Evolutionary conservation across 2,329 filamentous ascomycete genomes (phyloP).

Genomic region (Akanthomyces uredinophilus): DNA sequence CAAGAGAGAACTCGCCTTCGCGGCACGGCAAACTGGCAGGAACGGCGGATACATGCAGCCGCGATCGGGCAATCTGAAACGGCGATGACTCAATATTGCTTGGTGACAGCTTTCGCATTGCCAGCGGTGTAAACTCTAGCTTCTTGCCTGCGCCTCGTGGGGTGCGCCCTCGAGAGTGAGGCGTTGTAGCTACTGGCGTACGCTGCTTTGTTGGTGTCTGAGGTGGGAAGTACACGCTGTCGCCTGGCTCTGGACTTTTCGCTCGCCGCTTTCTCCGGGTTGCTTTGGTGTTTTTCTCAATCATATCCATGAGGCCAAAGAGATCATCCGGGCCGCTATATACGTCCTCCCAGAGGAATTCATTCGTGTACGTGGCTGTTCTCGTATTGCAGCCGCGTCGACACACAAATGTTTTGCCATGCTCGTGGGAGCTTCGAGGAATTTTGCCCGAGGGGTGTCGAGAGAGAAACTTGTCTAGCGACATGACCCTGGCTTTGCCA

Average conservation of each 20-base stretch:
- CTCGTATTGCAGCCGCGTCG: conserved; percentile 83
- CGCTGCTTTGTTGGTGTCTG: conserved; percentile 34
- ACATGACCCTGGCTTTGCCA: conserved; percentile 78
- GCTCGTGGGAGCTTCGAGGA: conserved; percentile 65
- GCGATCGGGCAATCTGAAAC: conserved; percentile 83
- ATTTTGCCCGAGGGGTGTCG: conserved; percentile 71
- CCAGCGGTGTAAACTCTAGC: conserved; percentile 92
- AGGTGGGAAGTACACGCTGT: conserved; percentile 29
- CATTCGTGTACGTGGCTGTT: conserved; percentile 85
- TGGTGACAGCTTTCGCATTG: conserved; percentile 76
- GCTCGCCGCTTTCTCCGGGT: conserved; percentile 38
- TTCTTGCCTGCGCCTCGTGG: conserved; percentile 51
- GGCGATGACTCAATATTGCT: conserved; percentile 73
- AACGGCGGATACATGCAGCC: conserved; percentile 89
- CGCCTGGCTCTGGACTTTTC: conserved; percentile 28
- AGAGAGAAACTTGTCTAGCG: conserved; percentile 59
- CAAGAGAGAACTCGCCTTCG: conserved; percentile 83
- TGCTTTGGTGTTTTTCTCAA: conserved; percentile 68
- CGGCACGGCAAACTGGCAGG: conserved; percentile 85
- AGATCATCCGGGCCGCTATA: conserved; percentile 64
- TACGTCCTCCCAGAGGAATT: conserved; percentile 87
- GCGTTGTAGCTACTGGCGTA: conserved; percentile 25
- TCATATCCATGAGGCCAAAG: conserved; percentile 57
- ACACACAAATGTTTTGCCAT: conserved; percentile 85
- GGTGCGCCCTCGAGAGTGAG: conserved; percentile 26